A percentile compares a stretch with the other conserved stretches of the same genome.
Evolutionary conservation across 2,329 filamentous ascomycete genomes (phyloP).

Genomic region (Microdochium nivale): DNA sequence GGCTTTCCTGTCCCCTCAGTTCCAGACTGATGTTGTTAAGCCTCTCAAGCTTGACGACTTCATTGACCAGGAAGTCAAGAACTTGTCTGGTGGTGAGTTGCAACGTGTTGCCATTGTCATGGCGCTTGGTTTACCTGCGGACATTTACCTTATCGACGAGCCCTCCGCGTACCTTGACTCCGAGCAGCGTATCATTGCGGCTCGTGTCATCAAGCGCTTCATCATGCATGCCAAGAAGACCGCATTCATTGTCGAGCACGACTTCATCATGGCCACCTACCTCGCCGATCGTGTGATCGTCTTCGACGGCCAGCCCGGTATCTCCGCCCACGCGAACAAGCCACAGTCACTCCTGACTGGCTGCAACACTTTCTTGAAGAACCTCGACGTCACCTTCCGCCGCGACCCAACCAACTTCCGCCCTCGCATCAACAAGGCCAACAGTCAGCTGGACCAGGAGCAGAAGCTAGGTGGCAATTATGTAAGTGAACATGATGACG

Average conservation of each 20-base stretch:
- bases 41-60: slow-evolving; percentile 98
- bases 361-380: slow-evolving; percentile 95
- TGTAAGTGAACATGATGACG: slow-evolving; percentile 43
- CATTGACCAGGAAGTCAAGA: slow-evolving; percentile 99
- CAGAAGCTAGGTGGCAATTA: slow-evolving; percentile 93
- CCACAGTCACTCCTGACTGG: slow-evolving; percentile 90
- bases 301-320: slow-evolving; percentile 88
- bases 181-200: slow-evolving; percentile 96
- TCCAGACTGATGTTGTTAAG: slow-evolving; percentile 99
- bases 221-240: slow-evolving; percentile 99
- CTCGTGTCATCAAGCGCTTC: slow-evolving; percentile 97
- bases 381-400: slow-evolving; percentile 95
- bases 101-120: slow-evolving; percentile 98
- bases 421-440: slow-evolving; percentile 95
- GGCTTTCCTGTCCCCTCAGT: slow-evolving; percentile 91
- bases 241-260: slow-evolving; percentile 98
- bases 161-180: slow-evolving; percentile 96
- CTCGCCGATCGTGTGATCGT: slow-evolving; percentile 90
- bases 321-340: slow-evolving; percentile 77
- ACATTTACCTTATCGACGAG: slow-evolving; percentile 98
- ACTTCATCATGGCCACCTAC: slow-evolving; percentile 90
- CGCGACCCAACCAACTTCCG: slow-evolving; percentile 94
- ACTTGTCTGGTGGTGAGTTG: slow-evolving; percentile 97
- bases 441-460: slow-evolving; percentile 94
- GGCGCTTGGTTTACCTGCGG: slow-evolving; percentile 88